Evolutionary conservation across 1,139 yeast species (phyloP).

Genomic region (Groenewaldozyma auringiensis): DNA sequence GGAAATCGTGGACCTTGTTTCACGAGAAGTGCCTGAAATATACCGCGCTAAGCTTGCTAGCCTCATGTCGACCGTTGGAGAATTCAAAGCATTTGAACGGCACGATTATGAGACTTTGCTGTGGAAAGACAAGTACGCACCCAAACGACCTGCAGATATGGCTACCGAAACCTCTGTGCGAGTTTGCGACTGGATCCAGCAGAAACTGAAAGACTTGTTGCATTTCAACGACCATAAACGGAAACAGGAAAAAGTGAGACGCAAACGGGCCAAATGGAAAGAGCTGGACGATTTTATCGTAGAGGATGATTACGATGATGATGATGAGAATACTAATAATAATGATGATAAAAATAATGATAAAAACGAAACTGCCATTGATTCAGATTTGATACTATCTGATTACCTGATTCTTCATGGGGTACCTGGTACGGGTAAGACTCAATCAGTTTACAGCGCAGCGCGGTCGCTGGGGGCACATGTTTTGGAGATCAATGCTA

Average conservation of each 20-base stretch:
- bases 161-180: constrained; percentile 14
- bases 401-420: constrained; percentile 56
- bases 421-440: constrained; percentile 69
- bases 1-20: constrained; percentile 13
- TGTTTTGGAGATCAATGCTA: constrained; percentile 74
- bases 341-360: constrained; percentile 25
- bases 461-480: constrained; percentile 59
- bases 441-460: constrained; percentile 64
- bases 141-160: constrained; percentile 14
- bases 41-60: constrained; percentile 8
- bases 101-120: constrained; percentile 21
- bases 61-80: constrained; percentile 10
- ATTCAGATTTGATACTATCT: constrained; percentile 21
- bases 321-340: constrained; percentile 23
- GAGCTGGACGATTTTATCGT: constrained; percentile 42
- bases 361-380: constrained; percentile 19
- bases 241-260: constrained; percentile 20
- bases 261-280: constrained; percentile 15
- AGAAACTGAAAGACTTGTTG: constrained; percentile 14
- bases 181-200: constrained; percentile 17
- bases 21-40: constrained; percentile 4
- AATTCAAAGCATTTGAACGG: constrained; percentile 22
- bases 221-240: constrained; percentile 15
- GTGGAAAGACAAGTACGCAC: constrained; percentile 27
- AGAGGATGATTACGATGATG: constrained; percentile 29